These are phyloP conservation scores for Orbilia blumenaviensis DNA, from an alignment of 2,329 filamentous ascomycete species.

Conservation along the genomic window DNA sequence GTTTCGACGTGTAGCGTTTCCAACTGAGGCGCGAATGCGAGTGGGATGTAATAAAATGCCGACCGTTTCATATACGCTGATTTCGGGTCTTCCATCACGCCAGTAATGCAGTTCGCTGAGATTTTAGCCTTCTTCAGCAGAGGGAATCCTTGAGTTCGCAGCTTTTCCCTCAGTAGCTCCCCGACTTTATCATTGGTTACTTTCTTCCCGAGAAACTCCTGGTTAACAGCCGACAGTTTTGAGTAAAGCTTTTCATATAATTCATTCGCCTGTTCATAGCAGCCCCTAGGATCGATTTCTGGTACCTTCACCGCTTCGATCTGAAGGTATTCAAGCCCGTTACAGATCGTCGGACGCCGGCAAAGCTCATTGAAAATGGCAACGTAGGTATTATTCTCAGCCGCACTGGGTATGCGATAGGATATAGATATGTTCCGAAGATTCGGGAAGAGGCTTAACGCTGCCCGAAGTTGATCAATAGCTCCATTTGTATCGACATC, in stretches of 20 bases:
- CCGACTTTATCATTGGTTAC: not conserved
- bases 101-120: not conserved
- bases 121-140: not conserved
- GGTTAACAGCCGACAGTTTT: not conserved
- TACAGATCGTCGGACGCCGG: not conserved
- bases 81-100: not conserved
- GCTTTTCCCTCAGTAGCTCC: not conserved
- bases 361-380: not conserved
- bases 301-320: not conserved
- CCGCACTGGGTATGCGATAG: not conserved
- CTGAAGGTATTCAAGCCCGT: not conserved
- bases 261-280: not conserved
- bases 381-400: not conserved
- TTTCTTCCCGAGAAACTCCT: not conserved
- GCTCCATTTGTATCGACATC: not conserved
- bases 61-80: not conserved
- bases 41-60: not conserved
- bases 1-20: not conserved
- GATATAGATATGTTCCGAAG: not conserved
- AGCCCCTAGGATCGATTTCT: not conserved
- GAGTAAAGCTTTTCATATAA: not conserved
- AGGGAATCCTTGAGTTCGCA: not conserved
- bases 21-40: not conserved
- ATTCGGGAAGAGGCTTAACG: not conserved
- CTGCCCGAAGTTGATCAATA: not conserved